Evolutionary conservation across 257 asterid species (phyloP), one percentile per base, ranked within the genome.

Genomic region (Voacanga thouarsii): DNA sequence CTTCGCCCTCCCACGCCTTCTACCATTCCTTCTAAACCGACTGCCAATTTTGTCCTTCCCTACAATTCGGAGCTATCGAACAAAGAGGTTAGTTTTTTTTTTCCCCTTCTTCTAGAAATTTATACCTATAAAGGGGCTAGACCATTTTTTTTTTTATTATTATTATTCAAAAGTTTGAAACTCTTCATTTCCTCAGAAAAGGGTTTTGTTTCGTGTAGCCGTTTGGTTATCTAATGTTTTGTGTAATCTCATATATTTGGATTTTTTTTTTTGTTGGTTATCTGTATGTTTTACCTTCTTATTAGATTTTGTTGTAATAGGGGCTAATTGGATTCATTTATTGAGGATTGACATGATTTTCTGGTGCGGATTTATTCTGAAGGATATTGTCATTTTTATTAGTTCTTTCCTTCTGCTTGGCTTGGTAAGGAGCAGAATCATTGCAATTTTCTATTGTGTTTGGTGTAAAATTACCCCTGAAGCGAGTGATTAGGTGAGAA

Each of bases 1-100:
- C 85, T 85, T 39, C 87, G 83, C 53, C 87, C 92, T n/a, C 79
- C 87, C n/a, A 49, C 86, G 37, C 61, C 83, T 64, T 77, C 88
- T 26, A 19, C 81, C 23, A 57, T 74, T 45, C 85, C 88, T 19
- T 69, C 91, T 7, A 86, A 89, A 83, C 87, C 89, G 51, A 85
- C 89, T 47, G 37, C 86, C 78, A 86, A 86, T 81, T 77, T 90
- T 80, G 68, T 77, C 49, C 86, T 89, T 39, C 89, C 85, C 1
- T 82, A 86, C 60, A 81, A 83, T 49, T 83, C 88, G 21, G 82
- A 71, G 50, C 74, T 89, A 53, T 80, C 84, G 66, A 67, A 86
- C 83, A 84, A 79, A 73, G 89, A 89, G 92, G 96, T 87, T 45
- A 53, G 24, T n/a, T n/a, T 39, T 0, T 64, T 43, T 5, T n/a